Evolutionary conservation across 495 filamentous ascomycete species (phyloP).

Genomic region (Astrothelium subdiscretum): DNA sequence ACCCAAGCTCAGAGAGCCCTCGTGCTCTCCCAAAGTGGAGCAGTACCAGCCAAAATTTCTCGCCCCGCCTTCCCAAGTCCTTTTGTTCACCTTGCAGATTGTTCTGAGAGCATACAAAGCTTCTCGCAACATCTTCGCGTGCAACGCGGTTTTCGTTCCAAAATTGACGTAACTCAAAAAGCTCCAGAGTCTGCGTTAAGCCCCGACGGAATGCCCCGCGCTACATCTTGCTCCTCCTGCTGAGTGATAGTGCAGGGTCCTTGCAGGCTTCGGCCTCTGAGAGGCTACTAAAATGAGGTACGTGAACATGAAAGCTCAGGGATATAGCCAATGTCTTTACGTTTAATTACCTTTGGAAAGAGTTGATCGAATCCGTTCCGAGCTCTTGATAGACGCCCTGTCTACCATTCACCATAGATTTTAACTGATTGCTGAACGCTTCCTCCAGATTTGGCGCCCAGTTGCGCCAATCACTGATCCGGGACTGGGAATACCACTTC

Average conservation of each 20-base stretch:
- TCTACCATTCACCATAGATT: background rate
- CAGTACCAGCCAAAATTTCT: background rate
- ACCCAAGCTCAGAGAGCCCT: background rate
- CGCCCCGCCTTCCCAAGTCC: background rate
- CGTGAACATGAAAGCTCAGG: background rate
- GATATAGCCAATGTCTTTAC: background rate
- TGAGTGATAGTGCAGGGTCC: background rate
- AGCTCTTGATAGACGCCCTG: background rate
- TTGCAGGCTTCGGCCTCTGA: background rate
- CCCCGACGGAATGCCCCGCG: background rate
- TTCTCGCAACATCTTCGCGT: background rate
- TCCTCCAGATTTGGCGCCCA: slow-evolving; percentile 81
- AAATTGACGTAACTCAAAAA: background rate
- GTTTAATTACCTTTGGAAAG: background rate
- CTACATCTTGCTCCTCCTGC: background rate
- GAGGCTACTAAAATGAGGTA: background rate
- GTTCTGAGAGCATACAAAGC: background rate
- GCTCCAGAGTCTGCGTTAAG: no score
- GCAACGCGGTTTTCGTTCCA: no score
- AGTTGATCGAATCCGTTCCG: no score
- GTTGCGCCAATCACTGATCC: slow-evolving; percentile 82
- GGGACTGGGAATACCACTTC: slow-evolving; percentile 93
- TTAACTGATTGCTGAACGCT: background rate
- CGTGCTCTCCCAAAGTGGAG: background rate
- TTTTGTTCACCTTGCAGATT: background rate